Base-by-base conservation (phyloP, 2,329 filamentous ascomycete genomes). In the Neurospora crassa region DNA sequence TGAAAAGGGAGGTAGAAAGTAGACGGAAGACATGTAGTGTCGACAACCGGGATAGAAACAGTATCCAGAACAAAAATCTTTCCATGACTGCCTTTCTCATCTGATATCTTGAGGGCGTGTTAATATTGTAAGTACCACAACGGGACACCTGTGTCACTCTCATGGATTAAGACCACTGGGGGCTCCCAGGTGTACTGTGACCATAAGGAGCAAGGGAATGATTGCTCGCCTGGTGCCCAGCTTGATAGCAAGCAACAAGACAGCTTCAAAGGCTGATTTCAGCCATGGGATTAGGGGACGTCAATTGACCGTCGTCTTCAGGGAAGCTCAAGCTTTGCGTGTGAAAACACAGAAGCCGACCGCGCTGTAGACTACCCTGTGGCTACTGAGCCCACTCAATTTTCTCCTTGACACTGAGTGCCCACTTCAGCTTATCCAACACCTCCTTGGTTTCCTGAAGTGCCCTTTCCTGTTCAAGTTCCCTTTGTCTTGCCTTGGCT, bases 381-480 rank as follows among this genome's bases (percentile, higher is more conserved):
- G 29, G 11, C 53, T 78, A 89, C 79, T 86, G 79, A 7, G 87
- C 86, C 70, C 82, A 86, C 71, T 83, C 84, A 71, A 90, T 84
- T 74, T 87, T 89, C 73, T 87, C 81, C 81, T 91, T 90, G 69
- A 92, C 85, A 70, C 86, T 88, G 74, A 94, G 84, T 16, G 91
- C 90, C 91, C 91, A 94, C 77, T 84, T 88, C 79, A 94, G 84
- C 82, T 92, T 88, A 73, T 89, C 84, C 69, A 92, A 82, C n/a
- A 87, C 86, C 75, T 87, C 83, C 74, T 84, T 84, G 63, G 89
- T 82, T 77, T 90, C 87, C 45, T 84, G 80, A n/a, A 91, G 81
- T 37, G 88, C 82, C 71, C 79, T 80, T 73, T 88, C 83, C 75
- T 91, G 90, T 77, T 91, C 86, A 37, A 84, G 81, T 77, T 92